A percentile compares a stretch with the other conserved stretches of the same genome.
Conservation (phyloP, 176 grass and related monocot genomes). For the Puccinellia tenuiflora region DNA sequence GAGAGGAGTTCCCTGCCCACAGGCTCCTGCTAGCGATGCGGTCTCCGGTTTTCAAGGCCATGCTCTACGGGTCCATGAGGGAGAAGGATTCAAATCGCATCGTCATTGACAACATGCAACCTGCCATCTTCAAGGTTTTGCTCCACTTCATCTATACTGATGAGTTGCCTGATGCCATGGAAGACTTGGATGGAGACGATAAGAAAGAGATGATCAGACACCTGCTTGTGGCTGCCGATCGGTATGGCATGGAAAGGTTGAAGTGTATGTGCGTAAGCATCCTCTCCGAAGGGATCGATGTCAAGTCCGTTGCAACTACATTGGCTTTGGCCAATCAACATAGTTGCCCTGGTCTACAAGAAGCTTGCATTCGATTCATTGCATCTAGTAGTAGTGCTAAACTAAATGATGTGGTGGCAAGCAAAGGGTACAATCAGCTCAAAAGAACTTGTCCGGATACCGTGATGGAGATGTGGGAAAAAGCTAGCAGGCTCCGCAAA, state of each 20-base stretch:
- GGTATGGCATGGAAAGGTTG: background rate
- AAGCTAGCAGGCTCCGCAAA: background rate
- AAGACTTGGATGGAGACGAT: background rate
- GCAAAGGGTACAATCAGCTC: background rate
- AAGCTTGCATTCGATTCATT: background rate
- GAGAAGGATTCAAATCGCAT: background rate
- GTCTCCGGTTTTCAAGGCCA: background rate
- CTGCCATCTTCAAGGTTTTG: background rate
- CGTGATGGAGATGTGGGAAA: too few species aligned
- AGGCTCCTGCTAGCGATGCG: background rate
- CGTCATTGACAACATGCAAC: background rate
- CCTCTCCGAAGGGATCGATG: background rate
- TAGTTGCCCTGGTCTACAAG: background rate
- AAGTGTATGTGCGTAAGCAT: background rate
- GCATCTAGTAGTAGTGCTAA: background rate
- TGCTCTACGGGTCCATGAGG: background rate
- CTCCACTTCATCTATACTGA: background rate
- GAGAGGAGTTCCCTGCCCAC: background rate
- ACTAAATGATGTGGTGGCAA: background rate
- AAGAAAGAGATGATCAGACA: background rate
- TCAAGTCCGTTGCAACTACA: background rate
- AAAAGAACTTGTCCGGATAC: too few species aligned
- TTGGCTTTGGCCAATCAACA: background rate
- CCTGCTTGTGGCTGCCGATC: background rate
- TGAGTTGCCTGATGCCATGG: background rate